A percentile compares a stretch with the other conserved stretches of the same genome.
Conservation (phyloP, 352 stramenopile species). For the Phytophthora pluvialis region DNA sequence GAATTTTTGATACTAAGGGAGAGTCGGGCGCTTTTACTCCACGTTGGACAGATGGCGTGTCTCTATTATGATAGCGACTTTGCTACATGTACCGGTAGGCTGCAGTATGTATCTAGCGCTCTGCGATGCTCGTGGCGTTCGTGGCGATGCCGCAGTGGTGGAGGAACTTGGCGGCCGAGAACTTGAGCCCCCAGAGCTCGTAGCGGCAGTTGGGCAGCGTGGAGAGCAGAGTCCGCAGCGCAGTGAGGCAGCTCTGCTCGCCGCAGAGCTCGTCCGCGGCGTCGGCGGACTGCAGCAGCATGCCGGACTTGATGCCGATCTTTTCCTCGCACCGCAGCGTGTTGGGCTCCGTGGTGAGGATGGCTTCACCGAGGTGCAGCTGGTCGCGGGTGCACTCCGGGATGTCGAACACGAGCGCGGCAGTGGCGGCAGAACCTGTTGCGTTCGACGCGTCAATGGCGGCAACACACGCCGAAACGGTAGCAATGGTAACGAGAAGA, state of each 20-base stretch:
- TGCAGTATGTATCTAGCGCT: neutral
- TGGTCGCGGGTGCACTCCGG: conserved; percentile 45
- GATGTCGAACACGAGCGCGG: conserved; percentile 32
- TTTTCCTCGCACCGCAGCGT: conserved; percentile 49
- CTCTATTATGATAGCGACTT: neutral
- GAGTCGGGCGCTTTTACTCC: conserved; percentile 18
- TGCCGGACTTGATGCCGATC: conserved; percentile 46
- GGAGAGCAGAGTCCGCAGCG: conserved; percentile 51
- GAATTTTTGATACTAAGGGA: conserved; percentile 19
- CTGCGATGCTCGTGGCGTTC: conserved; percentile 29
- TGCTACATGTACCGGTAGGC: too few species aligned
- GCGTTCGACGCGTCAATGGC: conserved; percentile 8
- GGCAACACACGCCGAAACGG: neutral
- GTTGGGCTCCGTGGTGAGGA: conserved; percentile 56
- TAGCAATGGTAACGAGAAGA: conserved; percentile 1
- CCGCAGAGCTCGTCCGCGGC: conserved; percentile 45
- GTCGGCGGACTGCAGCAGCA: conserved; percentile 40
- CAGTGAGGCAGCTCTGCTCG: conserved; percentile 43
- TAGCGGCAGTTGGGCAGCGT: conserved; percentile 60
- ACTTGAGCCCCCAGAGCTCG: conserved; percentile 47
- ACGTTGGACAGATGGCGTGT: conserved; percentile 15
- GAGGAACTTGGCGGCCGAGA: conserved; percentile 40
- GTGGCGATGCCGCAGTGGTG: conserved; percentile 48
- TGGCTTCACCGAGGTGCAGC: conserved; percentile 37
- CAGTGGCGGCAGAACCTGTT: conserved; percentile 10